Conservation (phyloP, 352 stramenopile genomes). For the Phytophthora boehmeriae region DNA sequence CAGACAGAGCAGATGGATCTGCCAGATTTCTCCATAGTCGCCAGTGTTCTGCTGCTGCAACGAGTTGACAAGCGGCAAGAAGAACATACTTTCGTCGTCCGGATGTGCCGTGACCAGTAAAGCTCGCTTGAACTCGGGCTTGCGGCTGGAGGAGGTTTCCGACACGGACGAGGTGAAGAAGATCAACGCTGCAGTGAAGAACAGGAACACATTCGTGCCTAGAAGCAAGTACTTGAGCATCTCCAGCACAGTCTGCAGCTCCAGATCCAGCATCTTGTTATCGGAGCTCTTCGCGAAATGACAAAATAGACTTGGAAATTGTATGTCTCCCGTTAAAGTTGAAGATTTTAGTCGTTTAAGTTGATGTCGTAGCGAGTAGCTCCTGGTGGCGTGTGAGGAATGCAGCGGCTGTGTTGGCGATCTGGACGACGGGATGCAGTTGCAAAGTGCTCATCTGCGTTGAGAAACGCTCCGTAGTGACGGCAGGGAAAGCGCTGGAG, state of each 20-base stretch:
- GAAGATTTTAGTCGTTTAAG: background rate
- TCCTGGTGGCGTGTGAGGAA: slow-evolving; percentile 53
- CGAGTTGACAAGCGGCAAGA: slow-evolving; percentile 89
- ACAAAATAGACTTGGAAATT: slow-evolving; percentile 19
- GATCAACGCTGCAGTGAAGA: slow-evolving; percentile 46
- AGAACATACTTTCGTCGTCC: slow-evolving; percentile 98
- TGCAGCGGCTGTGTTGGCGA: slow-evolving; percentile 56
- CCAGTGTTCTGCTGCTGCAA: slow-evolving; percentile 34
- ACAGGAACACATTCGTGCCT: slow-evolving; percentile 63
- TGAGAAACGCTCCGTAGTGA: slow-evolving; percentile 46
- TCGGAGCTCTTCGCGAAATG: slow-evolving; percentile 11
- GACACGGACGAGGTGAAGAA: slow-evolving; percentile 29
- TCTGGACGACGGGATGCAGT: slow-evolving; percentile 39
- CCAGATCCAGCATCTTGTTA: slow-evolving; percentile 28
- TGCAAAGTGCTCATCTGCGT: slow-evolving; percentile 39
- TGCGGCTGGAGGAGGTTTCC: slow-evolving; percentile 1
- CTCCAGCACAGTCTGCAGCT: slow-evolving; percentile 49
- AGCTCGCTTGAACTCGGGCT: slow-evolving; percentile 42
- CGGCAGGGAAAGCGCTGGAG: slow-evolving; percentile 46
- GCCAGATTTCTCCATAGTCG: slow-evolving; percentile 35
- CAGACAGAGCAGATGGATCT: slow-evolving; percentile 91
- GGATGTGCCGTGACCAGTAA: slow-evolving; percentile 95
- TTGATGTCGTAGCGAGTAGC: slow-evolving; percentile 43
- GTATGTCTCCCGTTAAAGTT: slow-evolving; percentile 30
- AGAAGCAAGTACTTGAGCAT: slow-evolving; percentile 67